Conservation (phyloP, 768 basidiomycete genomes). For the Suillus subalutaceus region DNA sequence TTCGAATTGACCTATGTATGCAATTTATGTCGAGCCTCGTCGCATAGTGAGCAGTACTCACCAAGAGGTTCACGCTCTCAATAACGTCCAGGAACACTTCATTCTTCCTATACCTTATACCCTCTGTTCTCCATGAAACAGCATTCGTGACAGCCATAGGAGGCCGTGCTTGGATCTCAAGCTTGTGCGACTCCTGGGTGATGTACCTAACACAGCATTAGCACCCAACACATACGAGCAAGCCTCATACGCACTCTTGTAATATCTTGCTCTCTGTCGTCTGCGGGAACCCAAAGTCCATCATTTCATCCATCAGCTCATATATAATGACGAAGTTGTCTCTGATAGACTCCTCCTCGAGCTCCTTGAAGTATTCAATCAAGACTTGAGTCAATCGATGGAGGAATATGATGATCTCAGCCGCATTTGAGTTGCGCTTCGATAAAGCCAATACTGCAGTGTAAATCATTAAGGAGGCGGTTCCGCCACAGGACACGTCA, state of each 20-base stretch:
- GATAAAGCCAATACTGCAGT: slow-evolving; percentile 87
- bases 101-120: slow-evolving; percentile 96
- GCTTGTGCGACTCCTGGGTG: slow-evolving; percentile 97
- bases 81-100: slow-evolving; percentile 99
- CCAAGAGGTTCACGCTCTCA: slow-evolving; percentile 95
- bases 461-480: not conserved
- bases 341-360: slow-evolving; percentile 97
- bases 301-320: slow-evolving; percentile 99
- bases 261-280: slow-evolving; percentile 99
- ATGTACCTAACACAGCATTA: slow-evolving; percentile 66
- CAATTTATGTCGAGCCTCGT: not conserved
- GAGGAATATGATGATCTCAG: slow-evolving; percentile 95
- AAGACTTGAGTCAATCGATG: slow-evolving; percentile 92
- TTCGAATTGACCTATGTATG: slow-evolving; percentile 84
- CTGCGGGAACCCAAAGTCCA: slow-evolving; percentile 99
- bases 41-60: slow-evolving; percentile 40
- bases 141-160: slow-evolving; percentile 98
- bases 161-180: slow-evolving; percentile 89
- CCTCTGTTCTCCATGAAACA: slow-evolving; percentile 97
- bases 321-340: slow-evolving; percentile 99
- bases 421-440: slow-evolving; percentile 93
- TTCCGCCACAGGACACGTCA: not conserved
- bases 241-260: slow-evolving; percentile 65
- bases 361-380: slow-evolving; percentile 98
- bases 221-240: not conserved